phyloP scores from a whole-genome alignment of 306 rosid genomes.

The Acacia confusa region DNA sequence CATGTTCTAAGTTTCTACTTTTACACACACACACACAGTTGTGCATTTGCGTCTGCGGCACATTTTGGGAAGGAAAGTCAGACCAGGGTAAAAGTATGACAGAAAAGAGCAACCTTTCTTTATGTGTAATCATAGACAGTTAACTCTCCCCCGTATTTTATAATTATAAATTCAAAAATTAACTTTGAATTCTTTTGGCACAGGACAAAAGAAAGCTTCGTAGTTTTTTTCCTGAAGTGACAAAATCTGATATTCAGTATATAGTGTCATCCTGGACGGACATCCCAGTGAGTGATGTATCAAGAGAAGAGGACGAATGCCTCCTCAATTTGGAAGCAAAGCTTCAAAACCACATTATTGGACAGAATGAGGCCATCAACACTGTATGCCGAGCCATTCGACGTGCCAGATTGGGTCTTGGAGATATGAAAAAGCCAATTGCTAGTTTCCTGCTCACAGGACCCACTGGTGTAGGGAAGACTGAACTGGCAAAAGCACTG shows the following conservation, averaged over 20 bases:
- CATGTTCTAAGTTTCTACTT: neutral
- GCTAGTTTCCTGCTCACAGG: slow-evolving; percentile 36
- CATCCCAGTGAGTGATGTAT: slow-evolving; percentile 35
- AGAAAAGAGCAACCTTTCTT: neutral
- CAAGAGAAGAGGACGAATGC: slow-evolving; percentile 22
- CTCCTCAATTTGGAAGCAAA: slow-evolving; percentile 31
- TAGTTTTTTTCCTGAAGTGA: slow-evolving; percentile 24
- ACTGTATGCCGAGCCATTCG: slow-evolving; percentile 24
- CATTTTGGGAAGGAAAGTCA: neutral
- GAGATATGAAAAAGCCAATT: slow-evolving; percentile 33
- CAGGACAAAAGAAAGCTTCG: neutral
- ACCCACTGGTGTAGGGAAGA: slow-evolving; percentile 15
- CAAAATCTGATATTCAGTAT: slow-evolving; percentile 63
- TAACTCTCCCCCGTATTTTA: neutral
- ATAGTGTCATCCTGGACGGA: slow-evolving; percentile 67
- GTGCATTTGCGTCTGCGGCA: no score
- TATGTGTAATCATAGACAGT: neutral
- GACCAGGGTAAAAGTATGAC: neutral
- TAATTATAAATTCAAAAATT: neutral
- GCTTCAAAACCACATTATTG: slow-evolving; percentile 26
- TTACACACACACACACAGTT: no score
- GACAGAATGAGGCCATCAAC: slow-evolving; percentile 29
- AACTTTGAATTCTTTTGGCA: slow-evolving; percentile 7
- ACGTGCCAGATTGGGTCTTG: slow-evolving; percentile 19
- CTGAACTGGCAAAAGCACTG: slow-evolving; percentile 37